Conservation (phyloP, 2,329 filamentous ascomycete genomes). For the Aspergillus thermomutatus region DNA sequence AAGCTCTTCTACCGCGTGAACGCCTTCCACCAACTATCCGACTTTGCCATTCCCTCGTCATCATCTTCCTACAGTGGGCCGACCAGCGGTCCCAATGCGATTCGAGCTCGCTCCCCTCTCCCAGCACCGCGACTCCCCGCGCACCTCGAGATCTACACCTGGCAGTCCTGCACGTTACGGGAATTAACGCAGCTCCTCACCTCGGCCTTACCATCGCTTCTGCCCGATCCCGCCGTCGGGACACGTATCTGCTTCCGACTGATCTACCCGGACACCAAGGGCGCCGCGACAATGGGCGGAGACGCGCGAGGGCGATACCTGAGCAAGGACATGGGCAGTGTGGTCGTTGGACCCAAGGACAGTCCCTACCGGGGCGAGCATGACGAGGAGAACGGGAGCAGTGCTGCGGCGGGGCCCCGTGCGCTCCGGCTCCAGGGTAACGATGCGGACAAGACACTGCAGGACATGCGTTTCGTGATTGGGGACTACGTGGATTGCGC, state of each 20-base stretch:
- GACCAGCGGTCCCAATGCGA: conserved; percentile 40
- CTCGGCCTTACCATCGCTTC: conserved; percentile 62
- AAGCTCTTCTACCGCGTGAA: conserved; percentile 79
- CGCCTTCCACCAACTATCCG: conserved; percentile 60
- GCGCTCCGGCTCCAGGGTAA: conserved; percentile 48
- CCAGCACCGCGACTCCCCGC: conserved; percentile 57
- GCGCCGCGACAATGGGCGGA: conserved; percentile 33
- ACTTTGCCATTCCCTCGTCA: conserved; percentile 34
- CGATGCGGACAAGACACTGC: conserved; percentile 69
- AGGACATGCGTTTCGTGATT: conserved; percentile 76
- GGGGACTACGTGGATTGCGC: conserved; percentile 86
- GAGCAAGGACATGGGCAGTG: conserved; percentile 76
- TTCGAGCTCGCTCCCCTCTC: conserved; percentile 47
- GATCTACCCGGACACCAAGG: conserved; percentile 71
- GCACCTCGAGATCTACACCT: conserved; percentile 79
- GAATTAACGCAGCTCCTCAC: conserved; percentile 78
- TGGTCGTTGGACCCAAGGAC: conserved; percentile 61
- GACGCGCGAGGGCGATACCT: conserved; percentile 61
- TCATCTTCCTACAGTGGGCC: conserved; percentile 21
- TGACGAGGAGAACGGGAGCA: conserved; percentile 38
- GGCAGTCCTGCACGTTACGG: conserved; percentile 73
- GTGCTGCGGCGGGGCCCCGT: conserved; percentile 28
- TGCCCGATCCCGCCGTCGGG: conserved; percentile 72
- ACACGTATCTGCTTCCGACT: conserved; percentile 85
- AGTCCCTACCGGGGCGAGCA: conserved; percentile 25